Conservation (phyloP, 768 basidiomycete species). For the Mycena venus region DNA sequence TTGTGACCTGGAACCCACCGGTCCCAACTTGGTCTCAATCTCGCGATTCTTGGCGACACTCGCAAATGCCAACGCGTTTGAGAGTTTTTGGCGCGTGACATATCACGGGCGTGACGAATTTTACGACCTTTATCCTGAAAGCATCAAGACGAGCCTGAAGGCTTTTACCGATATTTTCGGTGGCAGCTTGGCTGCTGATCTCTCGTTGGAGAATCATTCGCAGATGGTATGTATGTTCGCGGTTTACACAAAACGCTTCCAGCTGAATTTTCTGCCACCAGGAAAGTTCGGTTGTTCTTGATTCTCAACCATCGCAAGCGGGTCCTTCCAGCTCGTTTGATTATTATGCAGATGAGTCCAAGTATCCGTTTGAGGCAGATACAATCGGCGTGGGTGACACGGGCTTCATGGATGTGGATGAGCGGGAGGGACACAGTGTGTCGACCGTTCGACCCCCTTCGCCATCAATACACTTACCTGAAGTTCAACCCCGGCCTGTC, state of each 20-base stretch:
- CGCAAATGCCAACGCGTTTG: constrained; percentile 66
- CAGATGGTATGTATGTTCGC: constrained; percentile 50
- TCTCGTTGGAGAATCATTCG: constrained; percentile 53
- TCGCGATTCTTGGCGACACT: constrained; percentile 64
- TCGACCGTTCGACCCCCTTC: constrained; percentile 20
- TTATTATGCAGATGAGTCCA: constrained; percentile 25
- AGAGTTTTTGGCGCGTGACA: constrained; percentile 69
- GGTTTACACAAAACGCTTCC: not conserved
- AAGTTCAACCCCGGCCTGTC: not conserved
- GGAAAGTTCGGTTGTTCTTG: constrained; percentile 40
- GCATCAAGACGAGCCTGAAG: constrained; percentile 58
- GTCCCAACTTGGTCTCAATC: constrained; percentile 54
- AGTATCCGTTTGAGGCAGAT: constrained; percentile 15
- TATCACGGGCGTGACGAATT: constrained; percentile 61
- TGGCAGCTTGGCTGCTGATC: constrained; percentile 60
- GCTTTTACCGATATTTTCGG: constrained; percentile 63
- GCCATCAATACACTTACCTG: not conserved
- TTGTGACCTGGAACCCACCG: constrained; percentile 52
- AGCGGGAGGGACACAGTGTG: not conserved
- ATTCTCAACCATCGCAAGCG: constrained; percentile 44
- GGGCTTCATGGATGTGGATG: constrained; percentile 13
- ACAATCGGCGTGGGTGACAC: constrained; percentile 21
- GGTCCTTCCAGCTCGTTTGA: constrained; percentile 15
- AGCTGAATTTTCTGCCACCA: not conserved
- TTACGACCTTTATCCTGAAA: constrained; percentile 52